phyloP scores from a whole-genome alignment of 1,139 yeast species.

The Pichia sp. region DNA sequence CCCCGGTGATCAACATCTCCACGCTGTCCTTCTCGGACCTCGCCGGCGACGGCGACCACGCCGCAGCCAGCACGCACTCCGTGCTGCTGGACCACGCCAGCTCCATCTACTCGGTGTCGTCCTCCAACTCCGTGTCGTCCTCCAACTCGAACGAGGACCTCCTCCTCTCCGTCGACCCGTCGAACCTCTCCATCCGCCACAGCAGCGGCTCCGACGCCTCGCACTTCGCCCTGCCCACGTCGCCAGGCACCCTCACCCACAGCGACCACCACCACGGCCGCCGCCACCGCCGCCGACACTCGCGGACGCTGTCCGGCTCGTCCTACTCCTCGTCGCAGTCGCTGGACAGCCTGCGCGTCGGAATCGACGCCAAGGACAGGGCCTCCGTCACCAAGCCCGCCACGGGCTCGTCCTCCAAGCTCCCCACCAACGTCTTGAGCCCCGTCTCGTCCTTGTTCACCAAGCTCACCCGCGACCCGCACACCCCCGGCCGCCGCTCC shows the following conservation, averaged over 20 bases:
- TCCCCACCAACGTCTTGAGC: background rate
- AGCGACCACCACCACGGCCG: background rate
- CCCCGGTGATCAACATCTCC: constrained; percentile 5
- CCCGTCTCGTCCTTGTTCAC: background rate
- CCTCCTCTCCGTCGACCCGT: background rate
- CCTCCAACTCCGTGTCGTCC: background rate
- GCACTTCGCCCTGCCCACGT: background rate
- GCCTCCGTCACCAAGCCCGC: background rate
- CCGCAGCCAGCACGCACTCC: background rate
- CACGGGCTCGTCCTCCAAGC: background rate
- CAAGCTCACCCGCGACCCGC: background rate
- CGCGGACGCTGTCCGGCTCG: background rate
- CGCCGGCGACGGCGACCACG: background rate
- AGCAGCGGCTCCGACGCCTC: background rate
- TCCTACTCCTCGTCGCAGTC: constrained; percentile 1
- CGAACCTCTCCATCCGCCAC: background rate
- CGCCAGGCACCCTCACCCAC: background rate
- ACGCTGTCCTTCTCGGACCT: background rate
- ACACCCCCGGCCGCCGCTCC: no score
- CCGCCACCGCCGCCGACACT: background rate
- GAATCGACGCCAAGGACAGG: background rate
- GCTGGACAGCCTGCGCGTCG: background rate
- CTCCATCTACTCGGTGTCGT: background rate
- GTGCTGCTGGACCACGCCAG: background rate
- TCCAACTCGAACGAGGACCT: constrained; percentile 1